Base-by-base conservation (phyloP, 2,329 filamentous ascomycete species). In the Calonectria pauciramosa region DNA sequence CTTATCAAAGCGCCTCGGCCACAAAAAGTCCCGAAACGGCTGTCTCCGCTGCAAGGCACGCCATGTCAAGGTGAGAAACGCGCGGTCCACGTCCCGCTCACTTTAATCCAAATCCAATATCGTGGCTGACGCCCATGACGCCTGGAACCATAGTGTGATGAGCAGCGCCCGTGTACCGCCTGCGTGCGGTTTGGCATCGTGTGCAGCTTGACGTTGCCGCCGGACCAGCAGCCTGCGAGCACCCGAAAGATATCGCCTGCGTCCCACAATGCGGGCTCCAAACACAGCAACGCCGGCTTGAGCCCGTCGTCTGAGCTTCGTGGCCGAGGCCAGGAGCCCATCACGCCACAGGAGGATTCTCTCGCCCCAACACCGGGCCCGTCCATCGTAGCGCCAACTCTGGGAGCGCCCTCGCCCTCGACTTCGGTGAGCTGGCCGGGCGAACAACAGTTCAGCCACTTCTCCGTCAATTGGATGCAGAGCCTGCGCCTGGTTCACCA, bases 1-100 rank as follows among this genome's bases (percentile, higher is more conserved):
- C 16, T n/a, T 63, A 63, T 63, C 56, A 28, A 63, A 63, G 36
- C 70, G 74, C 9, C 71, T 77, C 18, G 75, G 75, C 10, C 72
- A 76, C 20, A 74, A 71, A 52, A 77, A 77, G 41, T 77, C 75
- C 26, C 54, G 74, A 36, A 68, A 59, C n/a, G 75, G 75, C 11
- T 77, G 75, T 70, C 47, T 73, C 51, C 74, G 74, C 16, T 77
- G 75, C 70, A 77, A 77, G 47, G 66, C 66, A 36, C 71, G 75
- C 3, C 75, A 75, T n/a, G 75, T 77, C 66, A 77, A 77, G 71
- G 75, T 77, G 49, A 52, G 70, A 28, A 52, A 11, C 44, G 26
- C 20, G n/a, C 8, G 18, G 28, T 28, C 23, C 49, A 14, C 16
- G 52, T 18, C 20, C 18, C 34, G 34, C 14, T 26, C 30, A 9